Evolutionary conservation across 139 green algal genomes (phyloP).

Genomic region (Microglena sp.): DNA sequence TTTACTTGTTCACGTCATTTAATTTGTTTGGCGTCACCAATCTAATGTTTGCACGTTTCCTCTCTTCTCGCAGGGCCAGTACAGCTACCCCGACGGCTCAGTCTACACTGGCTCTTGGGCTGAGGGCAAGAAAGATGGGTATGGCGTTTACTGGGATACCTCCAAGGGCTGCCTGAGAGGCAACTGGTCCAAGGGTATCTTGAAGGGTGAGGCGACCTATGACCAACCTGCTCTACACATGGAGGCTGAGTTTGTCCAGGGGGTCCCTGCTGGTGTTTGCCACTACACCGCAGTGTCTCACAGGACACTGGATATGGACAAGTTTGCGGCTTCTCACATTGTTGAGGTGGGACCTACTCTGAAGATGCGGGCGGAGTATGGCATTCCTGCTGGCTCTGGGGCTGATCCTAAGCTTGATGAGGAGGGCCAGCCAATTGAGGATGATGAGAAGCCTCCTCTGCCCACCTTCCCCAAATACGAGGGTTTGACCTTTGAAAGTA

Average conservation of each 20-base stretch:
- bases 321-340: conserved; percentile 36
- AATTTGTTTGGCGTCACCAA: too few species aligned
- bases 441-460: conserved; percentile 31
- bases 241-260: conserved; percentile 40
- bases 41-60: too few species aligned
- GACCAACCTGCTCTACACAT: conserved; percentile 44
- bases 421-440: conserved; percentile 30
- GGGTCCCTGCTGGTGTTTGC: conserved; percentile 41
- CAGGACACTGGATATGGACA: conserved; percentile 28
- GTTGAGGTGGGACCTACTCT: conserved; percentile 38
- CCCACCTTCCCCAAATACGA: conserved; percentile 51
- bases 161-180: conserved; percentile 45
- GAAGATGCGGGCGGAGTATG: conserved; percentile 32
- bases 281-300: conserved; percentile 30
- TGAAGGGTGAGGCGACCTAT: conserved; percentile 45
- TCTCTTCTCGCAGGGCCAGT: conserved; percentile 31
- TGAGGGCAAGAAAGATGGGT: conserved; percentile 45
- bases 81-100: conserved; percentile 56
- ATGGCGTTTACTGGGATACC: conserved; percentile 45
- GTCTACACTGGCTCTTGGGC: conserved; percentile 54
- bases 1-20: too few species aligned
- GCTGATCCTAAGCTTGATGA: conserved; percentile 38
- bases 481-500: conserved; percentile 33
- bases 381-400: conserved; percentile 28
- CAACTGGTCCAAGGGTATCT: conserved; percentile 40